Base-by-base conservation (phyloP, 768 basidiomycete species). In the Amanita fuliginea region DNA sequence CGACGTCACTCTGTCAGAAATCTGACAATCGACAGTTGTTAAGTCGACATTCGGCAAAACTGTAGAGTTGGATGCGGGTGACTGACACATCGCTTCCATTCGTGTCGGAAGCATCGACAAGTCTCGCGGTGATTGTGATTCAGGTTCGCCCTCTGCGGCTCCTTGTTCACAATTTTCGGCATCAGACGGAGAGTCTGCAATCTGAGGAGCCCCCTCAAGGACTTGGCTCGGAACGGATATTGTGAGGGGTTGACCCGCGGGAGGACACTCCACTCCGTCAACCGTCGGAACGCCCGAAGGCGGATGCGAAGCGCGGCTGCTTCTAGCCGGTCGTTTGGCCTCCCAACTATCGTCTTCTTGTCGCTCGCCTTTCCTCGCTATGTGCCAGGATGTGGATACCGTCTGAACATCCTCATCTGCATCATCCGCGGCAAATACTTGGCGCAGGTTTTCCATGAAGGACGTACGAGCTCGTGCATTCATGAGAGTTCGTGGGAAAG, bases 381-480 rank as follows among this genome's bases (percentile, higher is more conserved):
- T 42, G 55, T 77, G 70, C 52, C 73, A 70, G 47, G 77, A 71
- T 47, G 59, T 56, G 22, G 60, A 58, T 16, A 74, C 50, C 24
- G 76, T 73, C 61, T 81, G 72, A 49, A 67, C 60, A 56, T 74
- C 66, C 56, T 74, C 72, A 55, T 75, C 74, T 28, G 56, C 55
- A 49, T 66, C 63, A 44, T 68, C 62, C 54, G 80, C 78, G 7
- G 58, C 63, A 58, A 71, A 64, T 24, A 74, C 75, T 51, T 70
- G 69, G 42, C 72, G 72, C 21, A 78, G 62, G 59, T 75, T 80
- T 32, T 52, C 58, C 51, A 70, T 64, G 56, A 78, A 76, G 44
- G 63, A 65, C 13, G 65, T 66, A 53, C 73, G 71, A 35, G 72
- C 63, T 19, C 68, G 66, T 8, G 67, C 19, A 39, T 69, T 68